Base-by-base conservation (phyloP, 106 monocot species). In the Posidonia australis region DNA sequence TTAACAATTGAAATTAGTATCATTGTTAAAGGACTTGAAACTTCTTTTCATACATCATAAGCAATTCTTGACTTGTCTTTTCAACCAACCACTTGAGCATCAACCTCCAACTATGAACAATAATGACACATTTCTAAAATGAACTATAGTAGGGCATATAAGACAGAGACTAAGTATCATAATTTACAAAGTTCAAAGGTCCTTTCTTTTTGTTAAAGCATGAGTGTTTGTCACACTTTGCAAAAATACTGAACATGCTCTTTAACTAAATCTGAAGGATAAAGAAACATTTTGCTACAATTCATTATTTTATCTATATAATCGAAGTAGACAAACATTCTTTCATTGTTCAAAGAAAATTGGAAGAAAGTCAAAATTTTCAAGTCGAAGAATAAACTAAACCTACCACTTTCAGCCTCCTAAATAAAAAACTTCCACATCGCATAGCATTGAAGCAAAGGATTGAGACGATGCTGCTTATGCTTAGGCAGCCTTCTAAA, bases 191-290 rank as follows among this genome's bases (percentile, higher is more conserved):
- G 65, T 87, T 81, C 1, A 98, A 72, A 68, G 64, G 56, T 68
- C 83, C 87, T 42, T 87, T 87, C 75, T 87, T 98, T 78, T 87
- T 98, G 65, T 98, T 98, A 51, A 98, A 76, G 59, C 96, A 98
- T 58, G 96, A 87, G 64, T 90, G 86, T 28, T 90, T 90, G 60
- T 98, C 96, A 73, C 96, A 90, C 74, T 98, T 90, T 90, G 87
- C 67, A 66, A 71, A 46, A 5, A 13, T 29, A 17, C 3, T 21
- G 19, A 25, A 55, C 10, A 23, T 2, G 19, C 5, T 55, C 24
- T 23, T 20, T 9, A 55, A 25, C 5, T 55, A 1, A 55, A 36
- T 36, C 36, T 36, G 36, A 36, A 36, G 5, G 5, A 36, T 36
- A 7, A 7, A 36, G 7, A 36, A 36, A 7, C 36, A 36, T 36